These are phyloP conservation scores for Sarcodon sp. DNA, from an alignment of 768 basidiomycete species.

Conservation along the genomic window DNA sequence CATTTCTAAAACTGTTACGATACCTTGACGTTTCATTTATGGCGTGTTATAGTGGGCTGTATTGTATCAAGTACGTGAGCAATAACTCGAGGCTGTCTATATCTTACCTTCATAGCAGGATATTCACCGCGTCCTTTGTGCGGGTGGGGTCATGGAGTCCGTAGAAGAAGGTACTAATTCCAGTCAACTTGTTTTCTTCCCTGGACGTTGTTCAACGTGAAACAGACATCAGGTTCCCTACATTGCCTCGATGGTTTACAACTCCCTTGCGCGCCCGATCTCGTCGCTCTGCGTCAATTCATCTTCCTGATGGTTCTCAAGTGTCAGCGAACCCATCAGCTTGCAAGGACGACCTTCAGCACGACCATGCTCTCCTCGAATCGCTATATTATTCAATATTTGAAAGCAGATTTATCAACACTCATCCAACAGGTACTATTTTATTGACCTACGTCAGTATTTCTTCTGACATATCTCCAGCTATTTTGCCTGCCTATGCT, in stretches of 20 bases:
- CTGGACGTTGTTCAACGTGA: background rate
- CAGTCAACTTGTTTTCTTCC: background rate
- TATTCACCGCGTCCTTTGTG: slow-evolving; percentile 54
- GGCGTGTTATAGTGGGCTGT: slow-evolving; percentile 40
- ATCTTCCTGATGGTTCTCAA: slow-evolving; percentile 36
- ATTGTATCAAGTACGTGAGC: slow-evolving; percentile 43
- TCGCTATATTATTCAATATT: slow-evolving; percentile 55
- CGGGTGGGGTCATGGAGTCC: slow-evolving; percentile 60
- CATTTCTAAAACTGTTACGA: background rate
- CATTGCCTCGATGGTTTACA: slow-evolving; percentile 68
- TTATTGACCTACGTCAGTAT: background rate
- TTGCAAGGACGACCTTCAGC: slow-evolving; percentile 22
- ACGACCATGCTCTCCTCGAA: slow-evolving; percentile 63
- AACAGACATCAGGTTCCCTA: slow-evolving; percentile 65
- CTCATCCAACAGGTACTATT: slow-evolving; percentile 48
- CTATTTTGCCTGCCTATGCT: slow-evolving; percentile 56
- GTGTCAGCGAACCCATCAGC: slow-evolving; percentile 21
- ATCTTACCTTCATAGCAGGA: slow-evolving; percentile 30
- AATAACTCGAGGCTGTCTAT: background rate
- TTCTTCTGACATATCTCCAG: slow-evolving; percentile 19
- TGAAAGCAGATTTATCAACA: slow-evolving; percentile 60
- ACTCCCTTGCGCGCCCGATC: slow-evolving; percentile 41
- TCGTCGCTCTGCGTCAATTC: slow-evolving; percentile 27
- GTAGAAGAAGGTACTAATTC: slow-evolving; percentile 48
- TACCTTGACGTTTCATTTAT: background rate